Percentiles rank a stretch among this genome's conserved stretches.
Evolutionary conservation across 345 rosid species (phyloP).

Genomic region (Brassica incana): DNA sequence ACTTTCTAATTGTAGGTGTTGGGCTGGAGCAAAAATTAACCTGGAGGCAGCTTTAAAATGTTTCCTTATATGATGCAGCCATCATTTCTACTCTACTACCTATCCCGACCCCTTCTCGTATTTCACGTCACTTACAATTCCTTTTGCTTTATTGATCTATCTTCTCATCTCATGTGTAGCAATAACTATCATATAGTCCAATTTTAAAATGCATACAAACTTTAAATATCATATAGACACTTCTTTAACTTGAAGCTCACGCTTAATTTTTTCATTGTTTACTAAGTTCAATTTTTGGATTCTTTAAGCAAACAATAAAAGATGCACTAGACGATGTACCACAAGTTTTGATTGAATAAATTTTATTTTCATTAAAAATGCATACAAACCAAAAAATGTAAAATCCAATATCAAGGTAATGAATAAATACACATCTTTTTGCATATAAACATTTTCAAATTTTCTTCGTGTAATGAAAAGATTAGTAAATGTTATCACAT

Average conservation of each 20-base stretch:
- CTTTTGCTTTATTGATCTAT: constrained; percentile 19
- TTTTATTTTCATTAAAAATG: neutral
- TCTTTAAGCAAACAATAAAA: too few species aligned
- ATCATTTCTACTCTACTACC: constrained; percentile 53
- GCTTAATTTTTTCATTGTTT: too few species aligned
- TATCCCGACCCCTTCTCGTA: constrained; percentile 32
- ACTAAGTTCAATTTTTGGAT: too few species aligned
- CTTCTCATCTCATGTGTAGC: constrained; percentile 4
- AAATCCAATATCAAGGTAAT: neutral
- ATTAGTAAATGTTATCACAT: neutral
- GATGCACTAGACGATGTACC: too few species aligned
- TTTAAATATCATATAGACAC: too few species aligned
- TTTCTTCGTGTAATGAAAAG: neutral
- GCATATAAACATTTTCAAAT: neutral
- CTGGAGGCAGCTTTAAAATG: constrained; percentile 53
- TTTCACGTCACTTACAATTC: constrained; percentile 34
- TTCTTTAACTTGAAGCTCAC: too few species aligned
- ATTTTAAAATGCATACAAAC: neutral
- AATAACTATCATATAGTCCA: neutral
- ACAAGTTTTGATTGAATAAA: too few species aligned
- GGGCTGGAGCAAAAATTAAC: constrained; percentile 34
- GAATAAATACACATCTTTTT: neutral
- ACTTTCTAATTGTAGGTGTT: constrained; percentile 11
- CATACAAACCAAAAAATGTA: neutral
- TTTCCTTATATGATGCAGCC: constrained; percentile 47